Conservation (phyloP, 352 stramenopile genomes). For the Phytophthora sansomeana region DNA sequence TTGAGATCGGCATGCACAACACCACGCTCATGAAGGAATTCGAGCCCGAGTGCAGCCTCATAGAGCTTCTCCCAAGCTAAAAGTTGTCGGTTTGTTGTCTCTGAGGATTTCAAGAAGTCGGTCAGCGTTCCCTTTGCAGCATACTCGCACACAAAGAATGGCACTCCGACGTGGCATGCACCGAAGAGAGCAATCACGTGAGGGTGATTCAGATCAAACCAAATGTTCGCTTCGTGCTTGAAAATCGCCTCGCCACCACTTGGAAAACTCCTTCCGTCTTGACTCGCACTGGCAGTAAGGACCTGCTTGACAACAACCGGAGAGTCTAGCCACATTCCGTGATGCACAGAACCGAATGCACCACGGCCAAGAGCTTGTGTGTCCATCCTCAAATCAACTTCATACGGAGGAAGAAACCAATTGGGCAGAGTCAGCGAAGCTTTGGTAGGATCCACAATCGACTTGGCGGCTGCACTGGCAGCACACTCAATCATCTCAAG, state of each 20-base stretch:
- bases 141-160: constrained; percentile 38
- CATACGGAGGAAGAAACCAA: constrained; percentile 39
- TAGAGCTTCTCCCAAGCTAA: constrained; percentile 33
- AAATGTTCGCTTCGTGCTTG: constrained; percentile 29
- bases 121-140: constrained; percentile 24
- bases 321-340: constrained; percentile 16
- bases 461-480: not conserved
- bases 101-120: constrained; percentile 14
- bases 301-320: constrained; percentile 36
- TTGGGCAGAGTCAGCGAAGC: not conserved
- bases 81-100: not conserved
- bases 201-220: constrained; percentile 31
- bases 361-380: constrained; percentile 15
- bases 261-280: not conserved
- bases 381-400: constrained; percentile 19
- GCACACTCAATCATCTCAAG: constrained; percentile 7
- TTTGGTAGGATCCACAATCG: constrained; percentile 29
- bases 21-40: constrained; percentile 28
- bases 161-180: constrained; percentile 31
- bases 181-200: constrained; percentile 38
- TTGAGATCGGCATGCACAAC: constrained; percentile 38
- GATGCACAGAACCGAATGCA: constrained; percentile 30
- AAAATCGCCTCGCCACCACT: constrained; percentile 20
- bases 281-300: not conserved
- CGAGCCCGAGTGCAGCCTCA: constrained; percentile 29